A percentile compares a stretch with the other conserved stretches of the same genome.
Evolutionary conservation across 441 rosid genomes (phyloP).

Genomic region (Pelargonium exstipulatum): DNA sequence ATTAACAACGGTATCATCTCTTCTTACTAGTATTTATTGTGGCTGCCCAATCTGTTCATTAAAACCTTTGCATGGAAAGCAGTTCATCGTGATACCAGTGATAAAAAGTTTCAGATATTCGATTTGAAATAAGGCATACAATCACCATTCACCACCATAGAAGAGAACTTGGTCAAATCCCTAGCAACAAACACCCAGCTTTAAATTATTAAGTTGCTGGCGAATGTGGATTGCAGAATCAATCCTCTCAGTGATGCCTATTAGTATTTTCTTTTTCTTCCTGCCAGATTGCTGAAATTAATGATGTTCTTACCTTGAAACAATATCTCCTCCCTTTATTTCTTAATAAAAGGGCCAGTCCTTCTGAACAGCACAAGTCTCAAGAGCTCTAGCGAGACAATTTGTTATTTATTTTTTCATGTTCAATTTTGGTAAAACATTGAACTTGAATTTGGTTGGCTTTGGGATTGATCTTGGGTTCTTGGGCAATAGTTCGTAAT

Average conservation of each 20-base stretch:
- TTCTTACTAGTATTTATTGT: not conserved
- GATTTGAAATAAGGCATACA: not conserved
- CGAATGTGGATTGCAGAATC: too few relatives aligned
- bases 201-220: too few relatives aligned
- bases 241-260: too few relatives aligned
- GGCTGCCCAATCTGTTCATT: not conserved
- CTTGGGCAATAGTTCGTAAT: slow-evolving; percentile 8
- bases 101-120: not conserved
- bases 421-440: not conserved
- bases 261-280: too few relatives aligned
- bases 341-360: not conserved
- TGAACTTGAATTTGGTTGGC: not conserved
- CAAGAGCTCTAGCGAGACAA: not conserved
- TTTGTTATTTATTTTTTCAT: not conserved
- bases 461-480: not conserved
- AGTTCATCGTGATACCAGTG: not conserved
- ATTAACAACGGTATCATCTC: too few relatives aligned
- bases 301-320: too few relatives aligned
- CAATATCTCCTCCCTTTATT: too few relatives aligned
- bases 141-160: not conserved
- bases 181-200: too few relatives aligned
- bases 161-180: too few relatives aligned
- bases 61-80: not conserved
- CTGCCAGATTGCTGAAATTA: too few relatives aligned
- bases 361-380: too few relatives aligned